Conservation (phyloP, 2,329 filamentous ascomycete species). For the Penicillium frequentans region DNA sequence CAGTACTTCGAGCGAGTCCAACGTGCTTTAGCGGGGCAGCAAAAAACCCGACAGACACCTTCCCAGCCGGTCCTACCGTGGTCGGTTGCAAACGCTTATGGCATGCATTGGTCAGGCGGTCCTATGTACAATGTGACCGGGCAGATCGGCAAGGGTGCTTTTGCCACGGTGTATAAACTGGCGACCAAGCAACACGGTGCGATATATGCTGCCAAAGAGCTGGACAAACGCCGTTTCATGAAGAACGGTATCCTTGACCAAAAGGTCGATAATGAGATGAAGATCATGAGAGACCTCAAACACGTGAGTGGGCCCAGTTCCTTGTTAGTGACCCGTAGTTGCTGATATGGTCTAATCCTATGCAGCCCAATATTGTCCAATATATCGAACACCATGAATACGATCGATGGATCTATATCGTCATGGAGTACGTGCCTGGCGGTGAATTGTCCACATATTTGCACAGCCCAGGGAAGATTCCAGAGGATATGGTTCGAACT, state of each 20-base stretch:
- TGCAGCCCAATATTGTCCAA: conserved; percentile 79
- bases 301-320: conserved; percentile 61
- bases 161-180: conserved; percentile 89
- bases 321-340: not conserved
- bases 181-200: conserved; percentile 81
- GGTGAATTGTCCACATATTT: conserved; percentile 82
- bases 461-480: conserved; percentile 59
- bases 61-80: conserved; percentile 32
- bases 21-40: conserved; percentile 22
- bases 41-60: conserved; percentile 24
- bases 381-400: conserved; percentile 88
- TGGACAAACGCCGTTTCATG: conserved; percentile 90
- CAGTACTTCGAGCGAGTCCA: conserved; percentile 58
- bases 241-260: conserved; percentile 88
- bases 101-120: conserved; percentile 81
- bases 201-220: conserved; percentile 87
- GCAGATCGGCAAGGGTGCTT: conserved; percentile 86
- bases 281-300: conserved; percentile 81
- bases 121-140: conserved; percentile 79
- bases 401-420: conserved; percentile 81
- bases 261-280: conserved; percentile 95
- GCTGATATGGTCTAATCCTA: not conserved
- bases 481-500: conserved; percentile 66
- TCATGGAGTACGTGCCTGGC: conserved; percentile 87
- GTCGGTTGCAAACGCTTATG: conserved; percentile 46